phyloP scores from a whole-genome alignment of 2,329 filamentous ascomycete species.

The Xylaria arbuscula region DNA sequence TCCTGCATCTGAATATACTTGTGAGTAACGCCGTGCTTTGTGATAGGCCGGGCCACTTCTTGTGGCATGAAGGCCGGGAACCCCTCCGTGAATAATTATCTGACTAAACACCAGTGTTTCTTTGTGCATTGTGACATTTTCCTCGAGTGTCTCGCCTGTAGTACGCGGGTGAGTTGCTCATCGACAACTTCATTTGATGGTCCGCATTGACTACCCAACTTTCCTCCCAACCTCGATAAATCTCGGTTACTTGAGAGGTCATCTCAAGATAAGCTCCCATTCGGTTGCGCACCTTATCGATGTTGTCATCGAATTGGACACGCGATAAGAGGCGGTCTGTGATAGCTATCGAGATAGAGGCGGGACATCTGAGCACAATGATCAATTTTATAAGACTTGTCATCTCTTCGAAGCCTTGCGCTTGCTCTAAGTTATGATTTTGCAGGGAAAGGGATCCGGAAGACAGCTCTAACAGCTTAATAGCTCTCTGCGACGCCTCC shows the following conservation, averaged over 20 bases:
- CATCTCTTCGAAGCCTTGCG: constrained; percentile 2
- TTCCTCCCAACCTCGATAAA: neutral
- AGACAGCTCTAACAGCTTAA: constrained; percentile 10
- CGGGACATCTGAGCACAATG: constrained; percentile 20
- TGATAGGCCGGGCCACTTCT: too few relatives aligned
- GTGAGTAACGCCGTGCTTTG: neutral
- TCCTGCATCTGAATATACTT: neutral
- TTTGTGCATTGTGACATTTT: too few relatives aligned
- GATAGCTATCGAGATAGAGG: neutral
- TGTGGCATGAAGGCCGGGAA: too few relatives aligned
- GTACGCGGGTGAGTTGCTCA: neutral
- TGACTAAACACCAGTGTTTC: too few relatives aligned
- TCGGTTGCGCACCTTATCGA: constrained; percentile 11
- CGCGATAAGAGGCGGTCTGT: constrained; percentile 6
- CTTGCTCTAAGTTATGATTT: constrained; percentile 13
- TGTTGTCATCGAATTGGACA: constrained; percentile 15
- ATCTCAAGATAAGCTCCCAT: constrained; percentile 10
- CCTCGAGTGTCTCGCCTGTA: too few relatives aligned
- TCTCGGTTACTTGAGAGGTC: constrained; percentile 8
- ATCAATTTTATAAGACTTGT: constrained; percentile 3
- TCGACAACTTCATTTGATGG: neutral
- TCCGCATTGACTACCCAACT: neutral
- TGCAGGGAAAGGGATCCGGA: neutral
- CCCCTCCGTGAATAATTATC: too few relatives aligned
- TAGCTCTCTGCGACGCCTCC: neutral